Conservation (phyloP, 2,329 filamentous ascomycete genomes). For the Colletotrichum liriopes region DNA sequence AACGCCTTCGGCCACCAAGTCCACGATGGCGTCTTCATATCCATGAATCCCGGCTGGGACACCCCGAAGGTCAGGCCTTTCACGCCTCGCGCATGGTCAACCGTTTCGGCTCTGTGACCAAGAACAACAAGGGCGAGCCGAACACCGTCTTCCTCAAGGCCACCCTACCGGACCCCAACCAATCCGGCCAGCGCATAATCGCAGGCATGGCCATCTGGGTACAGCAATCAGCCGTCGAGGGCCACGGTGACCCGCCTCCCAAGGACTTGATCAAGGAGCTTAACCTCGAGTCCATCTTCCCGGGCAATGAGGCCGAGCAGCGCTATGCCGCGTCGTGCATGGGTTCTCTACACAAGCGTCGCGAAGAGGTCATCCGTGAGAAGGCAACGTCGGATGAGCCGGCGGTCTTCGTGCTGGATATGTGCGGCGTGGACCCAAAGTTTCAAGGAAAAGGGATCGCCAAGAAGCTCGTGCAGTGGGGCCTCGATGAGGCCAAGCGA, state of each 20-base stretch:
- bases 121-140: slow-evolving; percentile 60
- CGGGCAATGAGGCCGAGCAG: slow-evolving; percentile 60
- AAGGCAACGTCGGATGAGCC: slow-evolving; percentile 60
- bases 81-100: slow-evolving; percentile 56
- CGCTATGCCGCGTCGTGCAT: slow-evolving; percentile 63
- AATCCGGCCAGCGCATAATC: slow-evolving; percentile 49
- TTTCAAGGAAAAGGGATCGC: slow-evolving; percentile 68
- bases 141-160: slow-evolving; percentile 71
- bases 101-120: slow-evolving; percentile 58
- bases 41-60: slow-evolving; percentile 70
- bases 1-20: slow-evolving; percentile 65
- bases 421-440: slow-evolving; percentile 67
- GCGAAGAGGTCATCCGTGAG: slow-evolving; percentile 59
- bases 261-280: slow-evolving; percentile 51
- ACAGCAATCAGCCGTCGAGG: slow-evolving; percentile 65
- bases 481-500: slow-evolving; percentile 58
- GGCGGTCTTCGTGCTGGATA: slow-evolving; percentile 65
- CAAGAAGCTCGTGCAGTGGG: slow-evolving; percentile 62
- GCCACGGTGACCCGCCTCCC: slow-evolving; percentile 60
- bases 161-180: slow-evolving; percentile 57
- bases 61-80: slow-evolving; percentile 59
- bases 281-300: slow-evolving; percentile 57
- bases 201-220: slow-evolving; percentile 71
- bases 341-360: slow-evolving; percentile 59
- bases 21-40: slow-evolving; percentile 65